Conservation (phyloP, 1,284 basidiomycete genomes). For the Papiliotrema flavescens region DNA sequence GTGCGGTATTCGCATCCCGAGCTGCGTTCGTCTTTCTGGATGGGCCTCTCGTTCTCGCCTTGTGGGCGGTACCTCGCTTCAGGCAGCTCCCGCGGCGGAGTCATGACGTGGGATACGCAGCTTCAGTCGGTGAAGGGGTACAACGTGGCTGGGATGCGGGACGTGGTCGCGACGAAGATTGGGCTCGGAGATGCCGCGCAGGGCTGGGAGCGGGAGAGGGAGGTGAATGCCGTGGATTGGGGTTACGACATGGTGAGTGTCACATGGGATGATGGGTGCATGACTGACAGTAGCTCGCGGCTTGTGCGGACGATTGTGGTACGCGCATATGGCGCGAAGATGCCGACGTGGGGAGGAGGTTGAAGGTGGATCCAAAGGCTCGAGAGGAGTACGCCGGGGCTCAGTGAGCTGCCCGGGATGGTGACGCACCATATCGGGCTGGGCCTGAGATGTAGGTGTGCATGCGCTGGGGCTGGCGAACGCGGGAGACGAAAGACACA, state of each 20-base stretch:
- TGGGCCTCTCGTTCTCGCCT: constrained; percentile 39
- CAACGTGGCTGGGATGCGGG: neutral
- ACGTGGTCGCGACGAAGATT: constrained; percentile 16
- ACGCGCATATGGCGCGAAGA: constrained; percentile 44
- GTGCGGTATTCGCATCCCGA: constrained; percentile 36
- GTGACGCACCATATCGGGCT: neutral
- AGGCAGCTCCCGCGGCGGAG: constrained; percentile 36
- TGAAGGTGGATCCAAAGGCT: constrained; percentile 15
- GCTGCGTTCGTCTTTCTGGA: constrained; percentile 39
- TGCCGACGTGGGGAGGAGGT: constrained; percentile 13
- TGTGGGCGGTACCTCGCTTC: constrained; percentile 41
- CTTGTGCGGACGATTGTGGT: constrained; percentile 40
- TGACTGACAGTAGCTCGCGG: constrained; percentile 29
- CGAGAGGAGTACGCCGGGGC: constrained; percentile 19
- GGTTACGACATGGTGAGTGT: constrained; percentile 44
- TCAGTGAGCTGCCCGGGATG: neutral
- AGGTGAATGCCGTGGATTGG: constrained; percentile 46
- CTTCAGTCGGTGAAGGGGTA: neutral
- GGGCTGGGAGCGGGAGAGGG: constrained; percentile 15
- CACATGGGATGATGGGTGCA: neutral
- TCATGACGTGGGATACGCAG: constrained; percentile 41
- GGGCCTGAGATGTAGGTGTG: neutral
- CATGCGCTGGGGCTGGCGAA: no score
- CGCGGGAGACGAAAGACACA: no score
- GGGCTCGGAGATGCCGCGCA: constrained; percentile 6